Conservation (phyloP, 176 grass and related monocot species). For the Themeda triandra region DNA sequence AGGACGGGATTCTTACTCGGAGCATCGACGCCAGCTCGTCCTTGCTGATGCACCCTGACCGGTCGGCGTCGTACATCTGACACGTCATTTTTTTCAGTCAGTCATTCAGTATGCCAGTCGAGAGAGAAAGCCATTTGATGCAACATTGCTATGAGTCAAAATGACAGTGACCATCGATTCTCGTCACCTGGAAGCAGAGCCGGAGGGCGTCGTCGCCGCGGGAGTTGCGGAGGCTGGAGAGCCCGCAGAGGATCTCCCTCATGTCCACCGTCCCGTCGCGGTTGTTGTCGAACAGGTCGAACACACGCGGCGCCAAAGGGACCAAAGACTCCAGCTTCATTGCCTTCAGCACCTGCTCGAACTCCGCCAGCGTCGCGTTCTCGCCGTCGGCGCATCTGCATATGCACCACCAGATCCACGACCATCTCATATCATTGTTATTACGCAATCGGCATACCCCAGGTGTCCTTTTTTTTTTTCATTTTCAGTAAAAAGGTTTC, state of each 20-base stretch:
- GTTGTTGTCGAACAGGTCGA: slow-evolving; percentile 77
- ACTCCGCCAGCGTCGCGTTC: slow-evolving; percentile 54
- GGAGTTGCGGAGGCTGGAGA: slow-evolving; percentile 66
- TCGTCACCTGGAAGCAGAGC: slow-evolving; percentile 59
- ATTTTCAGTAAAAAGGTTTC: not conserved
- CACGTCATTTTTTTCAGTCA: not conserved
- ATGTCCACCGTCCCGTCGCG: slow-evolving; percentile 70
- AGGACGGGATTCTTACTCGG: slow-evolving; percentile 33
- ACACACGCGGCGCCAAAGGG: slow-evolving; percentile 57
- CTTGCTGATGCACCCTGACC: slow-evolving; percentile 75
- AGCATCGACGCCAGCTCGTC: slow-evolving; percentile 77
- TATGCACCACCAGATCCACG: not conserved
- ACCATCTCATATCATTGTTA: not conserved
- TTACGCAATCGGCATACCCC: too few relatives aligned
- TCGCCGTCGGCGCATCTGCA: slow-evolving; percentile 66
- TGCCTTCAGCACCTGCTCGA: slow-evolving; percentile 68
- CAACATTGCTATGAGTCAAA: too few relatives aligned
- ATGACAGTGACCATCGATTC: not conserved
- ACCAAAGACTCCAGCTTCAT: slow-evolving; percentile 60
- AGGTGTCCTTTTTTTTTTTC: not conserved
- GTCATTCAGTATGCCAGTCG: not conserved
- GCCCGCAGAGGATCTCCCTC: slow-evolving; percentile 73
- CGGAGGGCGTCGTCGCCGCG: slow-evolving; percentile 52
- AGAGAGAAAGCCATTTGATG: too few relatives aligned
- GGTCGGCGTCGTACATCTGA: slow-evolving; percentile 69